Conservation (phyloP, 441 rosid species). For the Arabidopsis lyrata region DNA sequence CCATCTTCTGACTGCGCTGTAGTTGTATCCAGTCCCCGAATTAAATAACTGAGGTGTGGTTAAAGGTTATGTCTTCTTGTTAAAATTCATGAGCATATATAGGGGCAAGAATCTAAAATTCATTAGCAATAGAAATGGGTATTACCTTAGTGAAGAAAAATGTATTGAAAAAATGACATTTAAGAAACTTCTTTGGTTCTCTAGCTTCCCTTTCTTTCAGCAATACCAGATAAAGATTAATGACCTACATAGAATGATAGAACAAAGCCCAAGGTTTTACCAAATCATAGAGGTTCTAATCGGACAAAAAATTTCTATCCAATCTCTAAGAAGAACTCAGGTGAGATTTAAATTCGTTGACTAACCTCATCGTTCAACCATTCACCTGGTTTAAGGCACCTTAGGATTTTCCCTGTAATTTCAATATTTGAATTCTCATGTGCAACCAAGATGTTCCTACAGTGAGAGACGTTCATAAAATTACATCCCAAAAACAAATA, state of each 20-base stretch:
- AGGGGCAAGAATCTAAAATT: not conserved
- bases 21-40: constrained; percentile 62
- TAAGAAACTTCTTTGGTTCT: constrained; percentile 80
- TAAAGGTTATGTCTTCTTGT: constrained; percentile 23
- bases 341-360: constrained; percentile 3
- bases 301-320: not conserved
- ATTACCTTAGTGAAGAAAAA: constrained; percentile 95
- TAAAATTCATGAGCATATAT: constrained; percentile 15
- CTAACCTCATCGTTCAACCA: constrained; percentile 99
- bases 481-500: constrained; percentile 23
- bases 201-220: constrained; percentile 95
- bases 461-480: constrained; percentile 37
- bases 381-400: constrained; percentile 75
- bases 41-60: constrained; percentile 59
- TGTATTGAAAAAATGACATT: constrained; percentile 94
- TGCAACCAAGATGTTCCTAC: constrained; percentile 63
- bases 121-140: constrained; percentile 17
- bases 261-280: constrained; percentile 37
- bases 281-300: constrained; percentile 7
- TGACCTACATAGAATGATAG: constrained; percentile 66
- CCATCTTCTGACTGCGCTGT: constrained; percentile 89
- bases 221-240: constrained; percentile 84
- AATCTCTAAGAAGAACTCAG: not conserved
- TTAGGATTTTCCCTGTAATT: constrained; percentile 70
- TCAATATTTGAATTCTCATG: constrained; percentile 75